Conservation (phyloP, 2,329 filamentous ascomycete genomes). For the Grosmannia clavigera region DNA sequence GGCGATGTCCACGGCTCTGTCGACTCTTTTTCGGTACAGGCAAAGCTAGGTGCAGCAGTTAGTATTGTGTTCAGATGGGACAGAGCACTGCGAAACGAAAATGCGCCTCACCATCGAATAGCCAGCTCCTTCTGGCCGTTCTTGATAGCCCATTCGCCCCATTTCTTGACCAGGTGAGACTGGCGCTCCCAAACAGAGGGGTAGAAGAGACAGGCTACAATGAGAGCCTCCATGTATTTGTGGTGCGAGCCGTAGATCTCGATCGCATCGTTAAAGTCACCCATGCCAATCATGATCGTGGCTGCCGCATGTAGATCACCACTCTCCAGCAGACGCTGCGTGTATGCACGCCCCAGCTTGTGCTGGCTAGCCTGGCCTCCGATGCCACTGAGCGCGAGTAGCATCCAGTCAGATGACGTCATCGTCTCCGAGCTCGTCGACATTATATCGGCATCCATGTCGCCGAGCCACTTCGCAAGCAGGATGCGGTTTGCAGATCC, state of each 20-base stretch:
- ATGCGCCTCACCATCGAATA: conserved; percentile 52
- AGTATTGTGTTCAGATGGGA: not conserved
- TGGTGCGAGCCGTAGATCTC: conserved; percentile 91
- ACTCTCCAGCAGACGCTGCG: conserved; percentile 77
- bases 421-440: conserved; percentile 71
- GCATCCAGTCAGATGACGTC: conserved; percentile 93
- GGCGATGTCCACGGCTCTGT: conserved; percentile 83
- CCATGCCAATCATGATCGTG: conserved; percentile 83
- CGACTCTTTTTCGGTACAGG: conserved; percentile 76
- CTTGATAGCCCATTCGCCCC: conserved; percentile 84
- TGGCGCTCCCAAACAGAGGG: conserved; percentile 86
- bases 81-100: not conserved
- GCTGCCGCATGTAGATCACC: conserved; percentile 87
- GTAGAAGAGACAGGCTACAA: conserved; percentile 73
- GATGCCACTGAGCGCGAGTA: conserved; percentile 82
- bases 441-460: conserved; percentile 72
- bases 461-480: conserved; percentile 84
- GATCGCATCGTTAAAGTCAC: conserved; percentile 86
- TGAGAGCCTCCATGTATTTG: conserved; percentile 82
- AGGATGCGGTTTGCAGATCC: conserved; percentile 71
- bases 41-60: conserved; percentile 43
- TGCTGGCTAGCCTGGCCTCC: conserved; percentile 68
- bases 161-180: conserved; percentile 77
- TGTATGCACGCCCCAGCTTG: conserved; percentile 80
- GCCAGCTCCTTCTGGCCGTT: conserved; percentile 82